A percentile compares a stretch with the other conserved stretches of the same genome.
phyloP scores from a whole-genome alignment of 306 rosid genomes.

The Lablab purpureus region DNA sequence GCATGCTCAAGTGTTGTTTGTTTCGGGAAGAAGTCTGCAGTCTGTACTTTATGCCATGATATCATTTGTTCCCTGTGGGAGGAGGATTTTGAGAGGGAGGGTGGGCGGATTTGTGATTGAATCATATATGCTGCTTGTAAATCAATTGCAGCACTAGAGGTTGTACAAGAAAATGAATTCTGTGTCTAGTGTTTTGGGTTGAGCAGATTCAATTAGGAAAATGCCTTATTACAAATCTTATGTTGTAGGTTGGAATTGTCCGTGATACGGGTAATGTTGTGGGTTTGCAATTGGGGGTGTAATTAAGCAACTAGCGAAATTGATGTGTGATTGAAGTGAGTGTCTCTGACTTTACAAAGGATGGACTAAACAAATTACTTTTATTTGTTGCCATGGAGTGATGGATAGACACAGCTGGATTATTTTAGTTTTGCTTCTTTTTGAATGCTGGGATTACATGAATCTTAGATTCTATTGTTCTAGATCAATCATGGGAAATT shows the following conservation, averaged over 20 bases:
- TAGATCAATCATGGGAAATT: no score
- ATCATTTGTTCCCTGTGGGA: conserved; percentile 9
- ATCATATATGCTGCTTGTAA: conserved; percentile 24
- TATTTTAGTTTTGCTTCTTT: background rate
- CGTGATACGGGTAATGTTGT: background rate
- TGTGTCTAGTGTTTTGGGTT: background rate
- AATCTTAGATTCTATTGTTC: no score
- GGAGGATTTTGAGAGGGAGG: background rate
- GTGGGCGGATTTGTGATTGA: background rate
- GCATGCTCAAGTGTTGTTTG: conserved; percentile 7
- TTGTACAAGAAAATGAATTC: background rate
- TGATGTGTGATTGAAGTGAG: conserved; percentile 20
- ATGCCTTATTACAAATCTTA: background rate
- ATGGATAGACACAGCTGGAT: background rate
- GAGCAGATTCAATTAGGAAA: conserved; percentile 16
- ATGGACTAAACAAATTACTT: conserved; percentile 4
- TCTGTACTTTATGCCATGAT: conserved; percentile 8
- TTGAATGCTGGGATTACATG: no score
- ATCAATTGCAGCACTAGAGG: conserved; percentile 9
- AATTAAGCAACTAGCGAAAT: background rate
- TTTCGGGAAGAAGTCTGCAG: conserved; percentile 9
- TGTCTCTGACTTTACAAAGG: conserved; percentile 3
- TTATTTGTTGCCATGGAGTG: conserved; percentile 7
- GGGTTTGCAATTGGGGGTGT: background rate
- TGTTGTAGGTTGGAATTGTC: background rate